Evolutionary conservation across 1,284 basidiomycete species (phyloP).

Genomic region (Pascua guehoae): DNA sequence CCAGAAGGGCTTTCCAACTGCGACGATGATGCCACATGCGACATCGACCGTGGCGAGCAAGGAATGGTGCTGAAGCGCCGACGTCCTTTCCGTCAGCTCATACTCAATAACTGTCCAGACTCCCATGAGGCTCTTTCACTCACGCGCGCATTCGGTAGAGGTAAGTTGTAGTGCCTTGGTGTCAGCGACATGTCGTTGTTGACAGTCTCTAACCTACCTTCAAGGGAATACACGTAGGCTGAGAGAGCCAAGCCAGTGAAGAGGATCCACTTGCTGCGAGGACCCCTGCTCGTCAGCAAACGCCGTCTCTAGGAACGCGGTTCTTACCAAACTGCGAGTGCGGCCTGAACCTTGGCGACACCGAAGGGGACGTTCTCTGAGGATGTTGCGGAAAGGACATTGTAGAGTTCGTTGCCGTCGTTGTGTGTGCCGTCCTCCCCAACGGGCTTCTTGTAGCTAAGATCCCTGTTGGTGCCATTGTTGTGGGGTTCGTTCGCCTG

Average conservation of each 20-base stretch:
- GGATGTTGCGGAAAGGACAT: too few relatives aligned
- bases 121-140: not conserved
- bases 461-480: too few relatives aligned
- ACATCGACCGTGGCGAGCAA: constrained; percentile 61
- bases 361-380: constrained; percentile 14
- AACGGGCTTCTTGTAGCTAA: too few relatives aligned
- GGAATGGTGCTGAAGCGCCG: constrained; percentile 55
- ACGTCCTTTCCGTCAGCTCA: constrained; percentile 43
- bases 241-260: constrained; percentile 65
- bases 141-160: constrained; percentile 62
- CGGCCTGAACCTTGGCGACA: constrained; percentile 39
- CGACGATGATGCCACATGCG: constrained; percentile 54
- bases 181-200: not conserved
- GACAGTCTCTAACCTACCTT: constrained; percentile 43
- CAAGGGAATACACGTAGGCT: constrained; percentile 72
- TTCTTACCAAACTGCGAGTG: constrained; percentile 36
- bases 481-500: too few relatives aligned
- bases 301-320: too few relatives aligned
- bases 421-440: too few relatives aligned
- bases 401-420: too few relatives aligned
- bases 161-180: constrained; percentile 56
- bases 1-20: constrained; percentile 73
- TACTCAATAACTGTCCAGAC: not conserved
- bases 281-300: constrained; percentile 12
- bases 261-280: constrained; percentile 57